A percentile compares a stretch with the other conserved stretches of the same genome.
Evolutionary conservation across 2,329 filamentous ascomycete genomes (phyloP).

Genomic region (Metarhizium humberi): DNA sequence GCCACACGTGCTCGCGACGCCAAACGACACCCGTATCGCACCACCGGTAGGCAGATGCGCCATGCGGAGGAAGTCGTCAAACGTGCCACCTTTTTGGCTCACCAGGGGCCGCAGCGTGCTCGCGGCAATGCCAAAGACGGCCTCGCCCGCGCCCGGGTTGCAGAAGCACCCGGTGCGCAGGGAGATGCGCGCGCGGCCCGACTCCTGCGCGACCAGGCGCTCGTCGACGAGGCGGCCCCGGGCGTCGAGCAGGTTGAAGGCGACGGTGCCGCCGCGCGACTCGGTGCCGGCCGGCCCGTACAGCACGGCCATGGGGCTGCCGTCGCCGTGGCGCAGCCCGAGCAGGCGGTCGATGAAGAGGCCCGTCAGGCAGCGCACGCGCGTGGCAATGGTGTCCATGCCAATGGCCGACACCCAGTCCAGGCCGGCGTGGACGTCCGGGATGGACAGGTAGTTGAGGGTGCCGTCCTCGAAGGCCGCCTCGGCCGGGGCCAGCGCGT

Average conservation of each 20-base stretch:
- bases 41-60: conserved; percentile 16
- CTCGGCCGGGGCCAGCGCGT: conserved; percentile 17
- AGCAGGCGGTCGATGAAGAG: conserved; percentile 24
- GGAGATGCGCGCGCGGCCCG: conserved; percentile 24
- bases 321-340: conserved; percentile 21
- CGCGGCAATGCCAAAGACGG: conserved; percentile 18
- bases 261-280: conserved; percentile 25
- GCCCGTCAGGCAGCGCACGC: conserved; percentile 27
- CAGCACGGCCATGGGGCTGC: conserved; percentile 21
- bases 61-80: conserved; percentile 12
- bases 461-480: conserved; percentile 32
- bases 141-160: conserved; percentile 30
- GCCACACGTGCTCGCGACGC: conserved; percentile 22
- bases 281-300: conserved; percentile 24
- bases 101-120: not conserved
- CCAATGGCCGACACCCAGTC: conserved; percentile 24
- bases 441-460: conserved; percentile 28
- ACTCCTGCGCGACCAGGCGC: conserved; percentile 24
- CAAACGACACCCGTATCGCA: conserved; percentile 29
- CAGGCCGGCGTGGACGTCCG: conserved; percentile 26
- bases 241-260: conserved; percentile 28
- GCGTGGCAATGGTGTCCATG: conserved; percentile 16
- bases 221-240: conserved; percentile 25
- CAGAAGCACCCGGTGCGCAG: conserved; percentile 33
- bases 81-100: not conserved